Percentiles rank a stretch among this genome's conserved stretches.
Conservation (phyloP, 192 early-diverging fungal species). For the Linnemannia exigua region DNA sequence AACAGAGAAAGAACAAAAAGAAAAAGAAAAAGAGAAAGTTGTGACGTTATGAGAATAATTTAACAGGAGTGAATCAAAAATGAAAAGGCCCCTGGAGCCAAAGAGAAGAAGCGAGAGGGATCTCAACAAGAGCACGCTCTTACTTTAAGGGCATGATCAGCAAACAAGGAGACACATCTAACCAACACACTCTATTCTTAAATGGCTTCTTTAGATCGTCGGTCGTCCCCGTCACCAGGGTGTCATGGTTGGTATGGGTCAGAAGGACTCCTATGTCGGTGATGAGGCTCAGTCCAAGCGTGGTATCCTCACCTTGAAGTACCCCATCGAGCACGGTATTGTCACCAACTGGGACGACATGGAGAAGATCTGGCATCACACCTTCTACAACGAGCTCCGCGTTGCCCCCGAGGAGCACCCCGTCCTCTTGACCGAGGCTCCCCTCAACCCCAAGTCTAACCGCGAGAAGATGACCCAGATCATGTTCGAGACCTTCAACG, state of each 20-base stretch:
- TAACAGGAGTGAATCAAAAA: neutral
- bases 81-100: neutral
- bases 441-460: conserved; percentile 98
- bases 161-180: neutral
- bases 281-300: conserved; percentile 94
- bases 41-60: conserved; percentile 26
- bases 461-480: conserved; percentile 99
- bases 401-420: conserved; percentile 99
- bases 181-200: conserved; percentile 1
- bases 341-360: conserved; percentile 96
- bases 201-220: conserved; percentile 81
- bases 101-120: neutral
- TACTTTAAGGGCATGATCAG: neutral
- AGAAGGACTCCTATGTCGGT: conserved; percentile 93
- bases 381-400: conserved; percentile 98
- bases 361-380: conserved; percentile 98
- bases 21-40: conserved; percentile 12
- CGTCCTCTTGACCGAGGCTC: conserved; percentile 97
- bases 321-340: conserved; percentile 94
- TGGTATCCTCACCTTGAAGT: conserved; percentile 89
- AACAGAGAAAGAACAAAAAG: neutral
- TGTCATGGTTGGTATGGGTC: conserved; percentile 93
- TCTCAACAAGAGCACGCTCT: neutral
- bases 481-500: conserved; percentile 99
- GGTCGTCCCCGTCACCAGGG: conserved; percentile 90